Base-by-base conservation (phyloP, 257 asterid species). In the Solanum sparsipilum region DNA sequence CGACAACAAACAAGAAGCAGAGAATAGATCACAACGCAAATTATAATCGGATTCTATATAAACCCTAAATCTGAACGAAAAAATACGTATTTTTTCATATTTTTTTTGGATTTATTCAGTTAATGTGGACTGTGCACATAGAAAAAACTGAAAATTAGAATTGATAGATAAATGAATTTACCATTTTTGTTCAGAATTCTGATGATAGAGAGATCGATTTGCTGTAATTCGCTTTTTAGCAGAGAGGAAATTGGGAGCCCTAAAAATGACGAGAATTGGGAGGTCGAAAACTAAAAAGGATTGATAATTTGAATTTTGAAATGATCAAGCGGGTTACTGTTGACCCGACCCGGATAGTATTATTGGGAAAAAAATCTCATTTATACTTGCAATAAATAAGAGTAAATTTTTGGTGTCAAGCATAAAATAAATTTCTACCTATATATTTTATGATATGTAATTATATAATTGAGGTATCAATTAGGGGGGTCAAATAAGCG, bases 141-240 rank as follows among this genome's bases (percentile, higher is more conserved):
- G 18, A 74, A 35, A 35, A 72, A 29, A 75, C 8, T 3, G 20
- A 52, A 78, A 44, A 27, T 15, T 27, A 46, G 21, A 82, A 82
- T 82, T 31, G 31, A 29, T 31, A 82, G 21, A 82, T 11, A 31
- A 48, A 82, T 29, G 71, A 29, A 23, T 18, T 48, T 82, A 82
- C 86, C 86, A 82, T 82, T 31, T 76, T 82, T 48, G 86, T 31
- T 82, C 70, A 31, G 70, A 82, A 82, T 48, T 82, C 29, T 39
- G 60, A 23, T 73, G 16, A 73, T 18, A 23, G 34, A 10, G 31
- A 39, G 84, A 13, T 13, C 48, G 6, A 44, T 79, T 79, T 44
- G 36, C 16, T 79, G 34, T n/a, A 16, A 44, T 79, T 73, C 32
- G 58, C 56, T 23, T 76, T 74, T 39, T 0, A 76, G 84, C 23